Base-by-base conservation (phyloP, 768 basidiomycete species). In the Stropharia rugosoannulata region DNA sequence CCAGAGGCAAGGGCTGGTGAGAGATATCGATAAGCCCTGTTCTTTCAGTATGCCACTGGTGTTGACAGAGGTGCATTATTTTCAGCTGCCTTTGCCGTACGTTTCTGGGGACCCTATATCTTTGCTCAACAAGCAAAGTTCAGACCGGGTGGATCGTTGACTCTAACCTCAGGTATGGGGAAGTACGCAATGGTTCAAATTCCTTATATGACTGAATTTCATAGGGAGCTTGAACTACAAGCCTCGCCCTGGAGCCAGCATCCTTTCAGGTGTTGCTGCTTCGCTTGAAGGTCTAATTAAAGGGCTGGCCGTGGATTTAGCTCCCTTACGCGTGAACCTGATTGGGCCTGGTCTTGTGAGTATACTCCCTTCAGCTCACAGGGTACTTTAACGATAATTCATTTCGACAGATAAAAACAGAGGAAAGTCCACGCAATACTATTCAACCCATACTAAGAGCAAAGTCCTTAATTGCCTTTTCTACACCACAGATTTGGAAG, bases 251-350 rank as follows among this genome's bases (percentile, higher is more conserved):
- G 40, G 39, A 5, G 29, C 32, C 27, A 12, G 22, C 9, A n/a
- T 35, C 13, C 25, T 16, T 22, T 37, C 38, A n/a, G 40, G 27
- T 15, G 37, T 41, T 18, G 27, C 38, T 35, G 48, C 35, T 9
- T 19, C 38, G 3, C 7, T 55, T 5, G 9, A 42, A 9, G 54
- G 54, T 2, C 11, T 55, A 8, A 35, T 22, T 11, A 49, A 16
- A 35, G 38, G 38, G 15, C 32, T 55, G n/a, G 54, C 54, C 7
- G 37, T 48, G 9, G 54, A 55, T 55, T 19, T 55, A 10, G 54
- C 54, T 2, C 54, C 54, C n/a, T n/a, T 55, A 0, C 54, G 54
- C n/a, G 54, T 55, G 7, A 55, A 55, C 22, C 16, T 38, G 16
- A 38, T 55, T 18, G 19, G 38, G 22, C 46, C 54, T 16, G 54